phyloP scores from a whole-genome alignment of 192 early-diverging fungal genomes.

The Coemansia sp. region DNA sequence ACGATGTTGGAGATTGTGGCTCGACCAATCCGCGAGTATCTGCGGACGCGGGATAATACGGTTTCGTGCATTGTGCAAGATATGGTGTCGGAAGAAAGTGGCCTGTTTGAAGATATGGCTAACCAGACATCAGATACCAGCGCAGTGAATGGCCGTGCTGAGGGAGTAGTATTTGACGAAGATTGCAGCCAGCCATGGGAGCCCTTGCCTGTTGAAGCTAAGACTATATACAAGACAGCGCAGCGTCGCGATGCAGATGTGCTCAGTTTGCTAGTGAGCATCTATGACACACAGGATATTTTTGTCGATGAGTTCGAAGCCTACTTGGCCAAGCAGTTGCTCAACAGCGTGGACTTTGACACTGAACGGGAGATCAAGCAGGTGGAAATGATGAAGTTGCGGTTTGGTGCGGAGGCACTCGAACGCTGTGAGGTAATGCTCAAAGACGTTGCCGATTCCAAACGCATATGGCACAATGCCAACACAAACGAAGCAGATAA shows the following conservation, averaged over 20 bases:
- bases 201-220: slow-evolving; percentile 63
- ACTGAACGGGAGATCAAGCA: slow-evolving; percentile 61
- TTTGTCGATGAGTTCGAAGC: slow-evolving; percentile 71
- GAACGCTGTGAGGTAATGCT: slow-evolving; percentile 78
- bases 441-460: slow-evolving; percentile 73
- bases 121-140: not conserved
- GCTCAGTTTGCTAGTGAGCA: slow-evolving; percentile 62
- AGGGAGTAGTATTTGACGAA: slow-evolving; percentile 55
- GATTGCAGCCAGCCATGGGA: slow-evolving; percentile 57
- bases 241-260: slow-evolving; percentile 58
- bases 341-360: slow-evolving; percentile 53
- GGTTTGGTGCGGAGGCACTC: slow-evolving; percentile 64
- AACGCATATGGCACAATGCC: slow-evolving; percentile 60
- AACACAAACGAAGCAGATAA: slow-evolving; percentile 14
- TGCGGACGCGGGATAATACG: slow-evolving; percentile 63
- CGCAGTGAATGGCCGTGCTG: not conserved
- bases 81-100: slow-evolving; percentile 64
- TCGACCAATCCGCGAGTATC: slow-evolving; percentile 57
- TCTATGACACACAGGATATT: slow-evolving; percentile 67
- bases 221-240: slow-evolving; percentile 19
- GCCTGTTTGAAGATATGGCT: slow-evolving; percentile 54
- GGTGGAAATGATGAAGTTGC: slow-evolving; percentile 71
- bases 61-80: slow-evolving; percentile 64
- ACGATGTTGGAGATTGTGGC: slow-evolving; percentile 65
- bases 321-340: slow-evolving; percentile 56